Conservation (phyloP, 2,329 filamentous ascomycete genomes). For the Botryotinia narcissicola region DNA sequence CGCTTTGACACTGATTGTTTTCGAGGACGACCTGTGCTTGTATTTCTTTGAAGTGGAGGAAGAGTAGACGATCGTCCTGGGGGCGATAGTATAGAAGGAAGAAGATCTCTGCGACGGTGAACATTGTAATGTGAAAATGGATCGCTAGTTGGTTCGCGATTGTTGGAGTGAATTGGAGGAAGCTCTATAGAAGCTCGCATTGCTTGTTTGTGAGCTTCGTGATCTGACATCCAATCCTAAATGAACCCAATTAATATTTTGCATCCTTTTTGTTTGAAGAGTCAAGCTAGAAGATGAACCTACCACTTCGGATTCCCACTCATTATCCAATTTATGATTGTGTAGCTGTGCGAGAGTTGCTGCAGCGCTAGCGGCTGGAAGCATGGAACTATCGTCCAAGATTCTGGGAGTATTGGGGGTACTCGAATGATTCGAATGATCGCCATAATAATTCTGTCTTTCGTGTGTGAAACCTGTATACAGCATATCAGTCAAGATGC, state of each 20-base stretch:
- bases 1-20: slow-evolving; percentile 86
- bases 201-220: slow-evolving; percentile 61
- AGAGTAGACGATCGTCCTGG: slow-evolving; percentile 85
- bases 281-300: slow-evolving; percentile 38
- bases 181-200: slow-evolving; percentile 67
- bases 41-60: slow-evolving; percentile 73
- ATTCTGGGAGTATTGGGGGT: slow-evolving; percentile 67
- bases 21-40: slow-evolving; percentile 69
- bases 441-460: slow-evolving; percentile 64
- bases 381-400: slow-evolving; percentile 65
- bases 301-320: slow-evolving; percentile 78
- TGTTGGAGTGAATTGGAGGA: slow-evolving; percentile 61
- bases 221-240: slow-evolving; percentile 71
- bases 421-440: slow-evolving; percentile 52
- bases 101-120: slow-evolving; percentile 65
- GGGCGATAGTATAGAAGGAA: slow-evolving; percentile 81
- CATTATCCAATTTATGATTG: slow-evolving; percentile 70
- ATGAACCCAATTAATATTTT: slow-evolving; percentile 10
- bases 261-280: neutral
- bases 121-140: slow-evolving; percentile 63
- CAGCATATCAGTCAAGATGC: slow-evolving; percentile 29
- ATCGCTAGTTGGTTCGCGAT: slow-evolving; percentile 59
- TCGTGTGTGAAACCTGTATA: slow-evolving; percentile 55
- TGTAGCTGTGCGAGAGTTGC: slow-evolving; percentile 84
- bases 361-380: slow-evolving; percentile 73